Evolutionary conservation across 768 basidiomycete genomes (phyloP), one percentile per base, ranked within the genome.

Genomic region (Paxillus rubicundulus): DNA sequence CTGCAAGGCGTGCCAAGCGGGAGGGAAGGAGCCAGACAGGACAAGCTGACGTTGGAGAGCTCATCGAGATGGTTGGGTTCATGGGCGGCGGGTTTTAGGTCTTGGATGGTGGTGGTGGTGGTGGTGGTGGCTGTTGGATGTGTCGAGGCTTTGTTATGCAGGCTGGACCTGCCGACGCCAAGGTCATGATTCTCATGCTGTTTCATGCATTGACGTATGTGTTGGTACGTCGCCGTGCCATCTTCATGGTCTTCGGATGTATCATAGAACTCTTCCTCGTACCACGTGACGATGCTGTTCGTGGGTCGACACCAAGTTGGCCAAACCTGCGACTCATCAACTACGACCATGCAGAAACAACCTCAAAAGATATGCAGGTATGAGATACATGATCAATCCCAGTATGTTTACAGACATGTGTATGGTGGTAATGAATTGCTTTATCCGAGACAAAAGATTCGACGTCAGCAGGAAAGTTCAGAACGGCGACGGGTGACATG

Each of bases 61-160:
- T 59, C 47, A 28, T 69, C 10, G 66, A 68, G 55, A 69, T 69
- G 67, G 58, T 69, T 5, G 68, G 68, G 6, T 70, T 69, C 47
- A 9, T 61, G 59, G 51, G 56, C 6, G 49, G 41, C 2, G 28
- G 44, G n/a, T 38, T 39, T 13, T 38, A 17, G 14, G 16, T n/a
- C 16, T 3, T n/a, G 36, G 14, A 13, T 10, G 36, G 16, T n/a
- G 7, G 12, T 18, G 9, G 9, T n/a, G n/a, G 17, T 5, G 17
- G 16, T 38, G 16, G 17, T 6, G 10, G n/a, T 38, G 37, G 5
- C 9, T 17, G 16, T n/a, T n/a, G n/a, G 37, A 9, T 14, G 37
- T 17, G 6, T 9, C 17, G 37, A n/a, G 17, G 37, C 37, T 17
- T 10, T 17, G 37, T 17, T 38, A 17, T 18, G 37, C 37, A 38